phyloP scores from a whole-genome alignment of 371 early-diverging fungal species.

The Zychaea mexicana region DNA sequence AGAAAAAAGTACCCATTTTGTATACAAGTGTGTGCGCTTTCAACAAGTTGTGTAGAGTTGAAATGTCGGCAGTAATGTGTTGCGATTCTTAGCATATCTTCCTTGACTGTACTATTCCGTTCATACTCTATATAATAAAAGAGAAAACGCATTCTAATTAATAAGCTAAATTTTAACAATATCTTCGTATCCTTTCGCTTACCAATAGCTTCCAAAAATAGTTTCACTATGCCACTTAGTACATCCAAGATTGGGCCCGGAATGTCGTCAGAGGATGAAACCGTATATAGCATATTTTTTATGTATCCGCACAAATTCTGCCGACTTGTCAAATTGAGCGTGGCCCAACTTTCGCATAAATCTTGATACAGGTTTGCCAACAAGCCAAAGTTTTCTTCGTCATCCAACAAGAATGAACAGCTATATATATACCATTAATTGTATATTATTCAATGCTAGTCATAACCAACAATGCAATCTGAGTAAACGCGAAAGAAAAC shows the following conservation, averaged over 20 bases:
- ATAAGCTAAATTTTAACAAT: background rate
- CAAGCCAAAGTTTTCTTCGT: background rate
- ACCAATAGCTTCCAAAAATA: slow-evolving; percentile 17
- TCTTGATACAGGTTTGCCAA: slow-evolving; percentile 16
- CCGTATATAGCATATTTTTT: background rate
- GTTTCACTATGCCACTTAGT: background rate
- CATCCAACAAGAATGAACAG: background rate
- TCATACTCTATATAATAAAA: slow-evolving; percentile 23
- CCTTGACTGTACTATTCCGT: slow-evolving; percentile 22
- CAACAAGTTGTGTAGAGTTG: slow-evolving; percentile 25
- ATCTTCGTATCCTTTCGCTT: background rate
- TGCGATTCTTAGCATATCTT: slow-evolving; percentile 17
- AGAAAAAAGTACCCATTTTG: slow-evolving; percentile 23
- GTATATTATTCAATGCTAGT: background rate
- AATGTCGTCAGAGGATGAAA: background rate
- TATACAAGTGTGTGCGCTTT: slow-evolving; percentile 16
- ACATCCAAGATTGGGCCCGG: background rate
- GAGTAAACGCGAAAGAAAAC: background rate
- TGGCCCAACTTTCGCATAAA: slow-evolving; percentile 20
- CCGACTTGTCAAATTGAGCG: slow-evolving; percentile 18
- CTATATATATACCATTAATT: background rate
- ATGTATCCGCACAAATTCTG: slow-evolving; percentile 17
- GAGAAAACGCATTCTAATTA: no score
- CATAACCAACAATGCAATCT: no score
- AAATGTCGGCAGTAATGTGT: slow-evolving; percentile 28